Evolutionary conservation across 176 grass and related monocot genomes (phyloP).

Genomic region (Zoysia japonica): DNA sequence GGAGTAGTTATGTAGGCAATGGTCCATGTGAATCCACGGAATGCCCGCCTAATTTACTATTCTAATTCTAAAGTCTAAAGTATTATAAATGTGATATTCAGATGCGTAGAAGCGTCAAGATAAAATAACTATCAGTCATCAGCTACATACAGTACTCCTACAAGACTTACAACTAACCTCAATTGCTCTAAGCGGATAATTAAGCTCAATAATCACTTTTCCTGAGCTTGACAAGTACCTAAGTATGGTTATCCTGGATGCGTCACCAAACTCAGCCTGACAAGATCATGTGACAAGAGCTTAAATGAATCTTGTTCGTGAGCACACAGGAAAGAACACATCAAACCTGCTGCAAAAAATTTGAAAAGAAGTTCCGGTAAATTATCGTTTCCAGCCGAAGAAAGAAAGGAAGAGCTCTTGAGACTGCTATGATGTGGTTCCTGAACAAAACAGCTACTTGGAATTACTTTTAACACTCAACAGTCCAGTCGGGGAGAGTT

Average conservation of each 20-base stretch:
- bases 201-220: background rate
- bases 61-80: background rate
- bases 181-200: background rate
- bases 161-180: background rate
- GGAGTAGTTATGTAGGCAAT: background rate
- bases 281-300: background rate
- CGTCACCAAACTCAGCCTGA: background rate
- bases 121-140: background rate
- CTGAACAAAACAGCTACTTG: constrained; percentile 12
- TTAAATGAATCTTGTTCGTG: background rate
- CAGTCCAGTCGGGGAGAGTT: constrained; percentile 22
- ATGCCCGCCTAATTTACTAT: background rate
- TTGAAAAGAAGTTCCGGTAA: background rate
- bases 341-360: constrained; percentile 1
- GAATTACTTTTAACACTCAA: constrained; percentile 19
- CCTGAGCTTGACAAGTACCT: background rate
- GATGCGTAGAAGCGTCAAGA: background rate
- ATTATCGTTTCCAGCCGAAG: background rate
- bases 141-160: background rate
- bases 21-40: background rate
- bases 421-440: background rate
- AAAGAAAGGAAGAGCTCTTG: background rate
- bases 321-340: background rate
- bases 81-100: background rate
- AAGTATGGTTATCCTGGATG: background rate